Evolutionary conservation across 345 rosid genomes (phyloP).

Genomic region (Acer campestre): DNA sequence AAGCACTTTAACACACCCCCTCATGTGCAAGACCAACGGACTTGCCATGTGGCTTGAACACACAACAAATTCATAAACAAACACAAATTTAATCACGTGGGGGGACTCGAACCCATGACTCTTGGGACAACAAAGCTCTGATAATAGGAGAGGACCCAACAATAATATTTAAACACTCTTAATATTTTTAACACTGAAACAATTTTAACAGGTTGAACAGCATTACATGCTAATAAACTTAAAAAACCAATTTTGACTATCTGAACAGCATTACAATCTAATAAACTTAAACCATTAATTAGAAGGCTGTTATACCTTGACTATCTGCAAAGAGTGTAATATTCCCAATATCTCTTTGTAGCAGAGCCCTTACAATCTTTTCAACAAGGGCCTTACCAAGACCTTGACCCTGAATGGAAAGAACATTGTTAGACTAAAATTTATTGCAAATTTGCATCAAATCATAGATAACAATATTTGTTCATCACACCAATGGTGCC

Average conservation of each 20-base stretch:
- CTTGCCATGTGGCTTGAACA: too few species aligned
- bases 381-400: slow-evolving; percentile 92
- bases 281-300: slow-evolving; percentile 2
- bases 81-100: too few species aligned
- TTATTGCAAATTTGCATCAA: slow-evolving; percentile 6
- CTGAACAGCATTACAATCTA: background rate
- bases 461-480: background rate
- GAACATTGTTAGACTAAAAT: slow-evolving; percentile 16
- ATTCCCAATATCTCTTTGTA: slow-evolving; percentile 91
- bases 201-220: background rate
- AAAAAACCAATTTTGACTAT: background rate
- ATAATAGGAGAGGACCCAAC: too few species aligned
- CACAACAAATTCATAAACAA: too few species aligned
- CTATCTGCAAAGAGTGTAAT: slow-evolving; percentile 98
- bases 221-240: slow-evolving; percentile 7
- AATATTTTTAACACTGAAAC: background rate
- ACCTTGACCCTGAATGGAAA: slow-evolving; percentile 78
- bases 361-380: slow-evolving; percentile 80
- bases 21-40: too few species aligned
- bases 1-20: too few species aligned
- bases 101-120: too few species aligned
- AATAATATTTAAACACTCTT: too few species aligned
- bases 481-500: background rate
- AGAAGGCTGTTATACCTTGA: slow-evolving; percentile 54
- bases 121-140: too few species aligned